Base-by-base conservation (phyloP, 495 filamentous ascomycete genomes). In the Symbiotaphrina buchneri region DNA sequence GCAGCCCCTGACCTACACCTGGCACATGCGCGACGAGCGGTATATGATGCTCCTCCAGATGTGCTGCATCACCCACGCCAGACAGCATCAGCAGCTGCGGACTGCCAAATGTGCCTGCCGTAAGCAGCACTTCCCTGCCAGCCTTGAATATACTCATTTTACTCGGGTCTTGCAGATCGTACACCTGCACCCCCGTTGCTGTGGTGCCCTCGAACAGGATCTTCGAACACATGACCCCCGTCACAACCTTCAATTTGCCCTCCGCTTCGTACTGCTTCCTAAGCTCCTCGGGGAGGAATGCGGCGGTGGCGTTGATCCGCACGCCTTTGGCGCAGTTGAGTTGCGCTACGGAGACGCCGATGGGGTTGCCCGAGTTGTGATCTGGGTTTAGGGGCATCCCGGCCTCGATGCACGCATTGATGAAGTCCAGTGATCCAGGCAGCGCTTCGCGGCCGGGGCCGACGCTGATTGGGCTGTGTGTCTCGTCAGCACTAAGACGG, bases 11-110 rank as follows among this genome's bases (percentile, higher is more conserved):
- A 6, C 62, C 61, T 8, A 65, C 57, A 27, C 61, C 55, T 0
- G 58, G 48, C n/a, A 41, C 39, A 33, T 63, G 35, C 7, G 42
- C 39, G 14, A 66, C 27, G 14, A 59, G 44, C 4, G 47, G 46
- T 19, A 68, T 59, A 8, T 42, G 40, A 21, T 46, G 42, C 27
- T 41, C 14, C 17, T 54, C 29, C 0, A 67, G 41, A 5, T 46
- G 46, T 1, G 35, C 39, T 16, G 37, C 39, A 0, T 52, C 58
- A 0, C 64, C 64, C 24, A 65, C 45, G 0, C 60, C 60, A 11
- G 59, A 65, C n/a, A 63, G 45, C 43, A 64, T 58, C 10, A 66
- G 44, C 5, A 67, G 40, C 29, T 65, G 59, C 0, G 62, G 62
- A 0, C 40, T 43, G 10, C 43, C 37, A 26, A 55, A 44, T 10